A percentile compares a stretch with the other conserved stretches of the same genome.
Conservation (phyloP, 805 yeast genomes). For the Pichia insulana region DNA sequence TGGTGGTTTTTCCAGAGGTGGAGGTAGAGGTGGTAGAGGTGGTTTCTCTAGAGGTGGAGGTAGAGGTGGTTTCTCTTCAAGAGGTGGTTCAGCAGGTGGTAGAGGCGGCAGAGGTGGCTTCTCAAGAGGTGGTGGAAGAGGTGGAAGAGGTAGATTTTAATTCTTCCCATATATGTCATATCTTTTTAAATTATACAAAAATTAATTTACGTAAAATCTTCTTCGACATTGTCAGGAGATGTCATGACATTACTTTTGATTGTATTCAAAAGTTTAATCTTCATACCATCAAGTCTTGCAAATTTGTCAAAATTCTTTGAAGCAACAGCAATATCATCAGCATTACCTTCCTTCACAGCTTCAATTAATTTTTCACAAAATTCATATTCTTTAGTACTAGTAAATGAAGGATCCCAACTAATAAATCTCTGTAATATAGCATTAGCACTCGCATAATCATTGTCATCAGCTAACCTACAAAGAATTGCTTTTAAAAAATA, state of each 20-base stretch:
- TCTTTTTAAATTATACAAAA: neutral
- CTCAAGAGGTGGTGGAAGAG: conserved; percentile 7
- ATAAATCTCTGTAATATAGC: conserved; percentile 56
- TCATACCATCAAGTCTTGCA: conserved; percentile 83
- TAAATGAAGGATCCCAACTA: conserved; percentile 70
- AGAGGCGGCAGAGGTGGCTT: conserved; percentile 24
- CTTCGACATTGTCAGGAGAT: conserved; percentile 27
- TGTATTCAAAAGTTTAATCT: conserved; percentile 72
- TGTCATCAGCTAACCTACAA: conserved; percentile 67
- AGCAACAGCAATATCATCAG: conserved; percentile 62
- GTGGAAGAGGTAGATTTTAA: conserved; percentile 35
- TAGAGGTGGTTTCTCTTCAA: conserved; percentile 23
- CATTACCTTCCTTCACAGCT: conserved; percentile 73
- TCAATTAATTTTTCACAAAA: conserved; percentile 58
- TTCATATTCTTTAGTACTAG: conserved; percentile 65
- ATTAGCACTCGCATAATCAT: conserved; percentile 79
- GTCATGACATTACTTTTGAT: conserved; percentile 46
- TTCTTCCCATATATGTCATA: too few species aligned
- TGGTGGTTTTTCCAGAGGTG: conserved; percentile 13
- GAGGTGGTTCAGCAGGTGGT: conserved; percentile 28
- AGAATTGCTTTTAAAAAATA: conserved; percentile 78
- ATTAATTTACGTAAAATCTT: conserved; percentile 27
- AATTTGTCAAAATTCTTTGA: conserved; percentile 83
- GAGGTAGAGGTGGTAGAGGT: conserved; percentile 23
- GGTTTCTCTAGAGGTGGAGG: conserved; percentile 35